These are phyloP conservation scores for Boletus sp. DNA, from an alignment of 1,284 basidiomycete species.

Conservation along the genomic window DNA sequence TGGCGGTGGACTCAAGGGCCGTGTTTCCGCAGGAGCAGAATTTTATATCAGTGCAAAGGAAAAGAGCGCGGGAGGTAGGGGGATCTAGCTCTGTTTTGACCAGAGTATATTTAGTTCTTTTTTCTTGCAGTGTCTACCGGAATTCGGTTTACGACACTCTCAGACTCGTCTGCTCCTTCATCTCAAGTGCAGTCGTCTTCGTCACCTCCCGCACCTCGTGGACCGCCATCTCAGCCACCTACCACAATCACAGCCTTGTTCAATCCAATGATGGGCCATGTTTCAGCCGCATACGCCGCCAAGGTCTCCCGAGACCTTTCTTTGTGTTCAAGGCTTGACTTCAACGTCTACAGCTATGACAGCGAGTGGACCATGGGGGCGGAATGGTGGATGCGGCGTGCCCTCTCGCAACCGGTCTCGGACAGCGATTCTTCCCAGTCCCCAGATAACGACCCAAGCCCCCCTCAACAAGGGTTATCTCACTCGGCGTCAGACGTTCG, in stretches of 20 bases:
- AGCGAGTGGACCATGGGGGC: constrained; percentile 95
- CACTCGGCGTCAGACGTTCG: constrained; percentile 46
- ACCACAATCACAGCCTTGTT: constrained; percentile 94
- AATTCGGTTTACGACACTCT: constrained; percentile 87
- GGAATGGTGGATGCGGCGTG: constrained; percentile 85
- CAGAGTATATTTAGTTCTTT: constrained; percentile 3
- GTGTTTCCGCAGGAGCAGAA: constrained; percentile 91
- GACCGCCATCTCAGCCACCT: constrained; percentile 67
- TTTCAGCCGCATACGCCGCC: constrained; percentile 90
- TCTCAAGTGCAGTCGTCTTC: constrained; percentile 48
- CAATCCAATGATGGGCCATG: constrained; percentile 96
- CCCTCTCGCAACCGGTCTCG: constrained; percentile 21
- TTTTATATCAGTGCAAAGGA: constrained; percentile 93
- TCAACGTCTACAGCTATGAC: constrained; percentile 97
- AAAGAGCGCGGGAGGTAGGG: constrained; percentile 82
- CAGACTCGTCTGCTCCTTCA: constrained; percentile 70
- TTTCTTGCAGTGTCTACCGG: constrained; percentile 79
- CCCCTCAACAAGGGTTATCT: constrained; percentile 9
- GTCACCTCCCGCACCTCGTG: constrained; percentile 32
- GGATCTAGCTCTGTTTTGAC: neutral
- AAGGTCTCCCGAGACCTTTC: constrained; percentile 86
- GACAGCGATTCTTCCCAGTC: constrained; percentile 4
- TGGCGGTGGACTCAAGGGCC: constrained; percentile 85
- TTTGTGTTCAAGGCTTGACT: constrained; percentile 89
- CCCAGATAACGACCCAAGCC: neutral